Evolutionary conservation across 495 filamentous ascomycete species (phyloP), one percentile per base, ranked within the genome.

Genomic region (Aspergillus mulundensis): DNA sequence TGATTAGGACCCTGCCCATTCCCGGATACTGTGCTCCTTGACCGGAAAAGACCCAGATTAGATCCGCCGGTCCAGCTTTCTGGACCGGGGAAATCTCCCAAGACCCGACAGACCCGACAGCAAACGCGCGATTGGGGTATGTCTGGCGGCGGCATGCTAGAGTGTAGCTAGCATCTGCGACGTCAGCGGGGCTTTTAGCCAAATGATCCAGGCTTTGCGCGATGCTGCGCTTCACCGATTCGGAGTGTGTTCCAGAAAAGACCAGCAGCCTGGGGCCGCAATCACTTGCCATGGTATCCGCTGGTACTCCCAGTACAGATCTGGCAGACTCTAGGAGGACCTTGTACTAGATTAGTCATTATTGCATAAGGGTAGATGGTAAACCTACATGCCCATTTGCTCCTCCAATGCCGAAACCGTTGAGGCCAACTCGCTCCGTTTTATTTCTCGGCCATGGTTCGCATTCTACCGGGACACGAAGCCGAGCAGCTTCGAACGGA

Each of bases 21-120:
- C 50, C 50, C 10, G 65, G 62, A 68, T 70, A 74, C 59, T 74
- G 71, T 1, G 68, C 71, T 14, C 71, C 71, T 44, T 74, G 71
- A 1, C 71, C 71, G 0, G 69, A 70, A 43, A 74, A 72, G 0
- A 72, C 63, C 53, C 67, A 57, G 0, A 59, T 54, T 7, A 65
- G 47, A 8, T 41, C 50, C 0, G 39, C 14, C 0, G 38, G 15
- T 12, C 34, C 49, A 10, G 16, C 24, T 32, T 24, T 42, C 11
- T 44, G 24, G 15, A 30, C 11, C 18, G 52, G 18, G 6, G 48
- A 52, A 3, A 50, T 15, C 18, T 28, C 38, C 25, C 24, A 25
- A 23, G 16, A 8, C 48, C 14, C 6, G 14, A 28, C 14, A 2
- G 39, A 32, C 4, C 50, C 38, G 2, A 42, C 24, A 6, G 39